Base-by-base conservation (phyloP, 2,329 filamentous ascomycete species). In the Xylaria sp. region DNA sequence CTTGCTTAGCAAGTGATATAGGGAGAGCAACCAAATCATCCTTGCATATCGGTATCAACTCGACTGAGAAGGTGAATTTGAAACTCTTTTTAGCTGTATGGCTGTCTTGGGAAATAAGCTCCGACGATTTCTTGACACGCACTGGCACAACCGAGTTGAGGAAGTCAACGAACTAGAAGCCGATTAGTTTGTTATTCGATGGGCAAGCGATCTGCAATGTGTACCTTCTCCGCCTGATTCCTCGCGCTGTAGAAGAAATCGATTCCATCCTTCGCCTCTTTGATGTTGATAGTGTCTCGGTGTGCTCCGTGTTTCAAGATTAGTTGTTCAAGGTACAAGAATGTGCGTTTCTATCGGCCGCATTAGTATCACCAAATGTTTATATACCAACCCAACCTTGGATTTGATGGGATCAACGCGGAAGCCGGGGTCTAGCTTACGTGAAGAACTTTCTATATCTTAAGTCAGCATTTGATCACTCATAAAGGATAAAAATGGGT, bases 21-120 rank as follows among this genome's bases (percentile, higher is more conserved):
- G 95, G 95, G 37, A 99, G 81, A 1, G 92, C 94, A n/a, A 99
- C 92, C 28, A 99, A 82, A 74, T 99, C 95, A 71, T 99, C 95
- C 78, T 97, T 97, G 83, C 95, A 98, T 52, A 99, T 93, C 1
- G 95, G 95, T 25, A 98, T 89, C 51, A 99, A 78, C 75, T 97
- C 92, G 57, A 90, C 88, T 0, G 93, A 96, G 78, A 88, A 98
- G 47, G 91, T 90, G 79, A 97, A 97, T 77, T 99, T 99, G 85
- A 94, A 98, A 35, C 90, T 93, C 78, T 92, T 95, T 63, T 89
- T 91, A 15, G 90, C 91, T 0, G 94, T 97, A 79, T 99, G 95
- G 12, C 90, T 87, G 77, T 99, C 94, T 80, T 92, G 89, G 4
- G 93, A 97, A 70, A 99, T 98, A 49, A 98, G 85, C 76, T 97